Evolutionary conservation across 345 rosid genomes (phyloP), one percentile per base, ranked within the genome.

Genomic region (Streptanthus diversifolius): DNA sequence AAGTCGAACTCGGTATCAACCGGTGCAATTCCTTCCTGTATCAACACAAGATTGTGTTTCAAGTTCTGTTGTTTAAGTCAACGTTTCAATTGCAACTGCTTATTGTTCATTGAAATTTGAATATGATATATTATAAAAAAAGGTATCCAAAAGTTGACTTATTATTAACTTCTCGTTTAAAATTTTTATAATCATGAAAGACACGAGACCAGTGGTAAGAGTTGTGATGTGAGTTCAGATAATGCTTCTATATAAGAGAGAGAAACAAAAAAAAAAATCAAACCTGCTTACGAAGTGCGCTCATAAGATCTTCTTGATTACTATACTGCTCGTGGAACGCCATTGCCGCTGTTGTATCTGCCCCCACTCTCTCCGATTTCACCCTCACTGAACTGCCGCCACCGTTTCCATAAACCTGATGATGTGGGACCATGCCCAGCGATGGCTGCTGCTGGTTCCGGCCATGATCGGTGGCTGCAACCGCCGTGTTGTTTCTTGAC

Each of bases 251-350:
- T 74, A 43, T 54, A 58, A 40, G 10, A 60, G 13, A n/a, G 10
- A 25, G 13, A 37, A 18, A 33, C 41, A 71, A 12, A n/a, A 15
- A 22, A 12, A 59, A 58, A 45, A 40, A 63, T 65, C 83, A 11
- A 63, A 89, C 99, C 88, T 88, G 97, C 81, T 85, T 89, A 63
- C 89, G 87, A 77, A 91, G 84, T 52, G 90, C 93, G 59, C 87
- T 88, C 99, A 88, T 91, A 77, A 95, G 96, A 84, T 89, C 97
- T 49, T 89, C 98, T 79, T 89, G 90, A 74, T 82, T 76, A 63
- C 71, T 86, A 36, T 74, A 88, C 41, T 81, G 91, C 15, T 85
- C 90, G 3, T 80, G 80, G 54, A 83, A 88, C 63, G 86, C 65
- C 67, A 74, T 24, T 19, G 82, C 24, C 0, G 66, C 41, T 13